A percentile compares a stretch with the other conserved stretches of the same genome.
Evolutionary conservation across 73 alveolate genomes (phyloP).

Genomic region (Symbiodinium natans): DNA sequence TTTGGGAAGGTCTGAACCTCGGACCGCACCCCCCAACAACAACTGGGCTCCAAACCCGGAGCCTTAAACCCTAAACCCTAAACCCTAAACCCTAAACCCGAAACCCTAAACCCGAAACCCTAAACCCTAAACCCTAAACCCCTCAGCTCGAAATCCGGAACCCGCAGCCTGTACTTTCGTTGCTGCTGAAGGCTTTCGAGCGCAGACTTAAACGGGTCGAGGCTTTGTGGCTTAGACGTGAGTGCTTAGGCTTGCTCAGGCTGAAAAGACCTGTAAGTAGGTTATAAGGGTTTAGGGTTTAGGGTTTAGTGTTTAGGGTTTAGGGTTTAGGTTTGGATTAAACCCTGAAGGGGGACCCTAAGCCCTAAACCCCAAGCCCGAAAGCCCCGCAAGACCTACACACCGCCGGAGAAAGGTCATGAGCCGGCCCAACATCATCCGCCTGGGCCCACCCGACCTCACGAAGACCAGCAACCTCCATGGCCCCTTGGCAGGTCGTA

Average conservation of each 20-base stretch:
- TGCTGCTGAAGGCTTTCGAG: too few species aligned
- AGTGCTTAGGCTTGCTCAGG: too few species aligned
- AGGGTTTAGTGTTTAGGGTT: background rate
- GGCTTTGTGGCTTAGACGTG: too few species aligned
- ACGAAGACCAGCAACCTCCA: slow-evolving; percentile 63
- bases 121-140: background rate
- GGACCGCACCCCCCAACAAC: too few species aligned
- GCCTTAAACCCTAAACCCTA: too few species aligned
- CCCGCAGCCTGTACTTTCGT: too few species aligned
- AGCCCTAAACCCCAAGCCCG: background rate
- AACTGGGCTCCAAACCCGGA: too few species aligned
- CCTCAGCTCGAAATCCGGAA: background rate
- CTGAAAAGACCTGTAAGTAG: too few species aligned
- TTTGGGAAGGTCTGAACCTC: too few species aligned
- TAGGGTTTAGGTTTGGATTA: background rate
- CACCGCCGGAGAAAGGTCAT: background rate
- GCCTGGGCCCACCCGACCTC: slow-evolving; percentile 74
- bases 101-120: background rate
- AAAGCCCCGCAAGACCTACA: background rate
- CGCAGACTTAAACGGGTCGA: too few species aligned
- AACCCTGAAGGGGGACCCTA: background rate
- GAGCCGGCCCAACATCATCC: slow-evolving; percentile 65
- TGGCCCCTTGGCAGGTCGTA: slow-evolving; percentile 38
- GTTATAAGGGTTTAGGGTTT: too few species aligned
- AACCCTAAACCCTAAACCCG: too few species aligned